Conservation (phyloP, 768 basidiomycete genomes). For the Lactarius quietus region DNA sequence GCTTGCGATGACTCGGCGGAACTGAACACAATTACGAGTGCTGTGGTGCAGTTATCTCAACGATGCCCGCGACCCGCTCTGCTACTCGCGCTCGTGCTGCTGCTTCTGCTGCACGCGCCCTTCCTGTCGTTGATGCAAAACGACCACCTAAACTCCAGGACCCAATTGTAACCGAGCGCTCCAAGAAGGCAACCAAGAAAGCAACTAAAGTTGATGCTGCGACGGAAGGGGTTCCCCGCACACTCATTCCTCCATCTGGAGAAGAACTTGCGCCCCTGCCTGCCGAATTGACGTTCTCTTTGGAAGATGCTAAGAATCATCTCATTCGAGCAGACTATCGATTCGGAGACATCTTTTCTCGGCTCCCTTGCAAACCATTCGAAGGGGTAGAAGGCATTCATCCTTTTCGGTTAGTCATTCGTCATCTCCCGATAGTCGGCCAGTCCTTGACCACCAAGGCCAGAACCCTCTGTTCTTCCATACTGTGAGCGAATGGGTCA, state of each 20-base stretch:
- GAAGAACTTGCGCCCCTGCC: conserved; percentile 46
- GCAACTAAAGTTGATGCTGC: conserved; percentile 9
- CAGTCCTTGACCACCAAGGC: background rate
- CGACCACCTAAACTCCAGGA: conserved; percentile 6
- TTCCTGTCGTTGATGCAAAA: conserved; percentile 4
- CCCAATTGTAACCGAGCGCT: conserved; percentile 9
- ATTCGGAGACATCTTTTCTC: conserved; percentile 64
- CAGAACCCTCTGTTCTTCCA: conserved; percentile 68
- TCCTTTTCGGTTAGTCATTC: conserved; percentile 64
- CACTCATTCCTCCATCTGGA: background rate
- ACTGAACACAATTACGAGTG: background rate
- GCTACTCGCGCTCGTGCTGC: conserved; percentile 20
- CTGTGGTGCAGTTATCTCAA: background rate
- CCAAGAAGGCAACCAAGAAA: conserved; percentile 4
- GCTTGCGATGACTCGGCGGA: background rate
- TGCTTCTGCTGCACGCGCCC: background rate
- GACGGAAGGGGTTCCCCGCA: background rate
- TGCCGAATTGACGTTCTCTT: conserved; percentile 69
- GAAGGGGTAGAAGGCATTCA: conserved; percentile 71
- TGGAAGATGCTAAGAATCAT: conserved; percentile 70
- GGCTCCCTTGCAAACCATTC: conserved; percentile 71
- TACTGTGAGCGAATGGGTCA: conserved; percentile 47
- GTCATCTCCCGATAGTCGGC: background rate
- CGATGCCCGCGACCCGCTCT: conserved; percentile 31
- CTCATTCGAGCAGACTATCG: conserved; percentile 63